A percentile compares a stretch with the other conserved stretches of the same genome.
These are phyloP conservation scores for Acanthamoeba healyi DNA, from an alignment of 208 protist species.

Conservation along the genomic window DNA sequence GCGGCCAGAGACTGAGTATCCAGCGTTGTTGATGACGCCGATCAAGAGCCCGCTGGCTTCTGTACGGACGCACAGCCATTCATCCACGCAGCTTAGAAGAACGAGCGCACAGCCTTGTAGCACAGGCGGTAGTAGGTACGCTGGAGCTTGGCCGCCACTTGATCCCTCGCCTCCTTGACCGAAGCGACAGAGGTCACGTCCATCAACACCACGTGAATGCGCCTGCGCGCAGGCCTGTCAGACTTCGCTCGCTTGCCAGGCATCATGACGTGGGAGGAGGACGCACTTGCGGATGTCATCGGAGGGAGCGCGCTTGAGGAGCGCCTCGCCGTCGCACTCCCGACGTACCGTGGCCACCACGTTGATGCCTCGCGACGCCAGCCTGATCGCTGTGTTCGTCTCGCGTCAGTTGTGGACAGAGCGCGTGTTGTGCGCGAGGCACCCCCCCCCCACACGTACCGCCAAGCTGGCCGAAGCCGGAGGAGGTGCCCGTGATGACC, in stretches of 20 bases:
- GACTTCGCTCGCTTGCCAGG: no score
- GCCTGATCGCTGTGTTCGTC: neutral
- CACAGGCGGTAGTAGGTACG: neutral
- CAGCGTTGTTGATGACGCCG: constrained; percentile 34
- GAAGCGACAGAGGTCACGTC: constrained; percentile 12
- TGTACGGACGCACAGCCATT: neutral
- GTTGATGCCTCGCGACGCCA: neutral
- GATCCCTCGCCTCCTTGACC: constrained; percentile 19
- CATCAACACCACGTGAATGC: constrained; percentile 31
- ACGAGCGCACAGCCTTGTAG: no score
- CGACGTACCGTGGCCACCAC: constrained; percentile 1
- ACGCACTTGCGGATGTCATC: neutral
- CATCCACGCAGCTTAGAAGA: no score
- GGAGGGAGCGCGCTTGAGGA: neutral
- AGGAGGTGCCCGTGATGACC: constrained; percentile 4
- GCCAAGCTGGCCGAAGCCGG: constrained; percentile 4
- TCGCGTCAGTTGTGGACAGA: neutral
- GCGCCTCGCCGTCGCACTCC: constrained; percentile 1
- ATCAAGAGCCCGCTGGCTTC: neutral
- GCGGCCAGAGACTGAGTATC: neutral
- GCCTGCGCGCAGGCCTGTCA: neutral
- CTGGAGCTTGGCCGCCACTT: neutral
- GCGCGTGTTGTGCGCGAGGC: no score
- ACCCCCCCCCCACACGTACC: no score
- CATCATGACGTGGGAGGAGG: neutral